Percentiles rank a stretch among this genome's conserved stretches.
Conservation (phyloP, 345 rosid species). For the Psidium friedrichsthalianum region DNA sequence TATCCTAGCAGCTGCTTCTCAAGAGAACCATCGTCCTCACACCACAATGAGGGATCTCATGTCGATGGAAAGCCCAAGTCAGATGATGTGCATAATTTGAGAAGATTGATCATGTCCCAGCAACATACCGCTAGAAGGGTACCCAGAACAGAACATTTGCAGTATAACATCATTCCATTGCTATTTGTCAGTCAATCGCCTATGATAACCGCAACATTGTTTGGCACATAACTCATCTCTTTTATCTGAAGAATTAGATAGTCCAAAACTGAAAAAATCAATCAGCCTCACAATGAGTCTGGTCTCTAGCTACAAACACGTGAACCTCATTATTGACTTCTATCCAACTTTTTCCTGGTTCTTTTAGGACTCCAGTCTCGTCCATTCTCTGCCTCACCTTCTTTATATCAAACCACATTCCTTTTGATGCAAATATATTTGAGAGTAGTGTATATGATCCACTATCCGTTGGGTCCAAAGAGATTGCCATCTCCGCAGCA, state of each 20-base stretch:
- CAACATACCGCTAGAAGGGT: background rate
- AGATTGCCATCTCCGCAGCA: constrained; percentile 65
- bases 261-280: constrained; percentile 26
- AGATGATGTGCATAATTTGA: background rate
- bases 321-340: constrained; percentile 26
- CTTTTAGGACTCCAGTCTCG: constrained; percentile 43
- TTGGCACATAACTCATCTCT: constrained; percentile 12
- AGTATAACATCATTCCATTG: background rate
- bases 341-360: constrained; percentile 73
- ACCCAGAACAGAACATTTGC: background rate
- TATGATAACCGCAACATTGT: background rate
- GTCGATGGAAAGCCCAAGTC: background rate
- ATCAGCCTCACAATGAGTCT: constrained; percentile 22
- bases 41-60: background rate
- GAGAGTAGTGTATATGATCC: constrained; percentile 57
- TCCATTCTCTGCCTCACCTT: constrained; percentile 59
- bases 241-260: constrained; percentile 42
- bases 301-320: constrained; percentile 49
- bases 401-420: constrained; percentile 66
- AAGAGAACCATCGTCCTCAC: background rate
- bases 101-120: background rate
- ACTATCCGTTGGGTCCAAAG: constrained; percentile 46
- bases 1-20: background rate
- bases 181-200: background rate
- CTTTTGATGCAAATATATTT: constrained; percentile 51